phyloP scores from a whole-genome alignment of 352 stramenopile species.

The Plasmopara muralis region DNA sequence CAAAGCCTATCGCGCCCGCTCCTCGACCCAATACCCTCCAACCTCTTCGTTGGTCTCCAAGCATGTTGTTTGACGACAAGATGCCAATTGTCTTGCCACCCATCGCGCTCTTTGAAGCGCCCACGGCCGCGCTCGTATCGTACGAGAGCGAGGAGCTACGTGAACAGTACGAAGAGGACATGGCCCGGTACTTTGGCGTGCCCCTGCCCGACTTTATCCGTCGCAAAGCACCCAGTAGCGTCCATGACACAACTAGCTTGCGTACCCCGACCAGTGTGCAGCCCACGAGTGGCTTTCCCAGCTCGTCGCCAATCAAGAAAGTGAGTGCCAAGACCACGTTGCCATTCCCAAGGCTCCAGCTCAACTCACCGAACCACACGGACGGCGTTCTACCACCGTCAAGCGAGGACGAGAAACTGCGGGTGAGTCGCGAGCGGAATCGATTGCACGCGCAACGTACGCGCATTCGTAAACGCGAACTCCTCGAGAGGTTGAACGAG shows the following conservation, averaged over 20 bases:
- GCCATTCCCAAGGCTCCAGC: constrained; percentile 33
- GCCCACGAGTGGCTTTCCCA: constrained; percentile 31
- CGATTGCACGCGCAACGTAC: constrained; percentile 69
- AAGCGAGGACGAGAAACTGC: constrained; percentile 57
- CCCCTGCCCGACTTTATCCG: constrained; percentile 21
- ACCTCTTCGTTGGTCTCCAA: not conserved
- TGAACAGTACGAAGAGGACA: constrained; percentile 28
- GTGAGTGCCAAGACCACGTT: constrained; percentile 24
- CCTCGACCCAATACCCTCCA: not conserved
- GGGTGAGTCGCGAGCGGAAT: constrained; percentile 68
- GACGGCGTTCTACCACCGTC: constrained; percentile 9
- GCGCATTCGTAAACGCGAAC: constrained; percentile 66
- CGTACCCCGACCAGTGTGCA: constrained; percentile 56
- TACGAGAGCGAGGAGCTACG: constrained; percentile 30
- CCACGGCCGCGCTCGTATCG: constrained; percentile 6
- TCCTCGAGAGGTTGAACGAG: constrained; percentile 69
- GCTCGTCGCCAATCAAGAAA: constrained; percentile 63
- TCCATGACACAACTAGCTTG: constrained; percentile 22
- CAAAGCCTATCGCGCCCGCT: constrained; percentile 9
- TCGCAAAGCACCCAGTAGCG: constrained; percentile 5
- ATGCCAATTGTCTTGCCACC: constrained; percentile 47
- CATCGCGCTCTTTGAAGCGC: constrained; percentile 39
- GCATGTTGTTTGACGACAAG: constrained; percentile 30
- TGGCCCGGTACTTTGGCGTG: constrained; percentile 38
- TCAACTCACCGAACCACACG: constrained; percentile 34